Evolutionary conservation across 257 asterid genomes (phyloP), one percentile per base, ranked within the genome.

Genomic region (Verbascum thapsus): DNA sequence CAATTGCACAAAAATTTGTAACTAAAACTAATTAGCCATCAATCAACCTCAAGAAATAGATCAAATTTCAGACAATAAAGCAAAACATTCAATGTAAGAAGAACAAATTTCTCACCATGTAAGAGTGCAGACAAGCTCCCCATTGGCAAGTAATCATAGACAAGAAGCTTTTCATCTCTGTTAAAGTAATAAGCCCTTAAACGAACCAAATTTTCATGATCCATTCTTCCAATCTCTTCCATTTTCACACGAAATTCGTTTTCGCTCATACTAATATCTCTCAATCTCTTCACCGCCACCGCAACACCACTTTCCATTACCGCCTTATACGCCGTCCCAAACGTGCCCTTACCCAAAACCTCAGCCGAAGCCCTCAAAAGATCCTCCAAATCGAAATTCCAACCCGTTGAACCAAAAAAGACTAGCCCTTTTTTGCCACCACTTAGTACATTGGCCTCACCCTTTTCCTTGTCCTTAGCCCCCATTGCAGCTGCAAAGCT

Each of bases 81-180:
- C 58, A 22, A 53, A 26, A 1, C 13, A 19, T 23, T 19, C 13
- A 26, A 11, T n/a, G 13, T 49, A 17, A 49, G n/a, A 8, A 56
- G 8, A 17, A 38, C 18, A 47, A 10, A 3, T 10, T 39, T 18
- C 79, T 65, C 32, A 92, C 99, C 97, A 72, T 92, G 96, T 72
- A 92, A 80, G 58, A 92, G 83, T 7, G 97, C 86, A 77, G 99
- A 89, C 53, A 92, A 75, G 87, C 99, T 92, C 15, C 96, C 96
- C 83, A 85, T 74, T 0, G 90, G 78, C 79, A 92, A 20, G 64
- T 83, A 92, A 62, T 92, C 96, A 55, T 74, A 92, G 3, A 92
- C 96, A 8, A 92, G 94, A 56, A 92, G 85, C 81, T 83, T 87
- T 75, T 92, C 99, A 2, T 85, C 94, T 7, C 69, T 66, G 23